phyloP scores from a whole-genome alignment of 1,284 basidiomycete species.

The Rugosomyces carneus region DNA sequence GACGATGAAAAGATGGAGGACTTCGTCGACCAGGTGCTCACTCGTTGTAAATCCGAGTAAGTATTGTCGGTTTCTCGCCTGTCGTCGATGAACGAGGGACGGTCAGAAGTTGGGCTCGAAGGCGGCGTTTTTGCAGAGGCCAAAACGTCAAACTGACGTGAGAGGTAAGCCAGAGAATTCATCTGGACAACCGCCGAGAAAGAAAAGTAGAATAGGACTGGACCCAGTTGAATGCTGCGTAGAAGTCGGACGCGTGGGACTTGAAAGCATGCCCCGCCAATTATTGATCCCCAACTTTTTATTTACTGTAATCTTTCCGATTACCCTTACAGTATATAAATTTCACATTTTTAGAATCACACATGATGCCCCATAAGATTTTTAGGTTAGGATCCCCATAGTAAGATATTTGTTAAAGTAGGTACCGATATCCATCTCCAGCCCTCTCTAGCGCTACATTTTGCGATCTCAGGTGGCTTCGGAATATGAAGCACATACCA shows the following conservation, averaged over 20 bases:
- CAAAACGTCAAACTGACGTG: conserved; percentile 62
- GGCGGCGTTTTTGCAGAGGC: conserved; percentile 45
- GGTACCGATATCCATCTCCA: conserved; percentile 10
- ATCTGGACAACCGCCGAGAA: conserved; percentile 32
- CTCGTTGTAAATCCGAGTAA: conserved; percentile 36
- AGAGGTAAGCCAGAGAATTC: conserved; percentile 67
- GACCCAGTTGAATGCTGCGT: conserved; percentile 9
- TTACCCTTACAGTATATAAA: not conserved
- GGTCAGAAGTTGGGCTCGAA: conserved; percentile 39
- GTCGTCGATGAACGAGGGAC: conserved; percentile 24
- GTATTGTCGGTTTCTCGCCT: conserved; percentile 19
- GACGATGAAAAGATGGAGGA: conserved; percentile 41
- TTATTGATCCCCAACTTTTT: conserved; percentile 11
- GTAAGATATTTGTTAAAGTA: conserved; percentile 1
- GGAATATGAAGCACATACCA: conserved; percentile 44
- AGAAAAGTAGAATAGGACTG: conserved; percentile 1
- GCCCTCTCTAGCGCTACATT: conserved; percentile 9
- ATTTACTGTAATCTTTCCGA: not conserved
- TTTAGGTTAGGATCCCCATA: not conserved
- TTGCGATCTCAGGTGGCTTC: conserved; percentile 24
- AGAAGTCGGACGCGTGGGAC: conserved; percentile 11
- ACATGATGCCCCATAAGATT: not conserved
- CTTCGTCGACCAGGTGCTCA: conserved; percentile 53
- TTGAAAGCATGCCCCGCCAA: conserved; percentile 3
- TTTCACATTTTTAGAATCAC: too few species aligned